phyloP scores from a whole-genome alignment of 192 early-diverging fungal genomes.

The Umbelopsis sp. region DNA sequence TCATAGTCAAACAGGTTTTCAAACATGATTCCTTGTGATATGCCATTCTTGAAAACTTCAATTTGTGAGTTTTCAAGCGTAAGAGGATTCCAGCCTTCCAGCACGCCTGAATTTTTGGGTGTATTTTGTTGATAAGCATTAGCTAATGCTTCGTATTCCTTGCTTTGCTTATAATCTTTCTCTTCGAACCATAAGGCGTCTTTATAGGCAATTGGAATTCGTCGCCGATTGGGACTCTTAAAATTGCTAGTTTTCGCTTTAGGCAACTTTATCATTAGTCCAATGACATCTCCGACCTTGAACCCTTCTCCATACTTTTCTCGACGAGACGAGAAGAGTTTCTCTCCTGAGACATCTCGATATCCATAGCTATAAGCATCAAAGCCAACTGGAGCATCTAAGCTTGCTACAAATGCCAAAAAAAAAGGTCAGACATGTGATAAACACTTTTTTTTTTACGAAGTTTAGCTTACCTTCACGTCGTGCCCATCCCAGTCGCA shows the following conservation, averaged over 20 bases:
- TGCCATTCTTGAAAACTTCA: constrained; percentile 65
- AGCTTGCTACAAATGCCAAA: constrained; percentile 39
- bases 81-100: constrained; percentile 23
- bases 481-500: constrained; percentile 65
- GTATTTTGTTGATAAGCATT: constrained; percentile 38
- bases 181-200: constrained; percentile 58
- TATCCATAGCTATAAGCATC: constrained; percentile 68
- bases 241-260: constrained; percentile 36
- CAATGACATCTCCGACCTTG: constrained; percentile 65
- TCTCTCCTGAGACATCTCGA: constrained; percentile 66
- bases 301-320: constrained; percentile 59
- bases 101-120: constrained; percentile 33
- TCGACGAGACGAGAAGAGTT: constrained; percentile 55
- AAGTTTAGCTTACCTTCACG: constrained; percentile 53
- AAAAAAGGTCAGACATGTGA: background rate
- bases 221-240: constrained; percentile 47
- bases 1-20: constrained; percentile 51
- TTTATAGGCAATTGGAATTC: constrained; percentile 57
- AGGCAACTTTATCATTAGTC: constrained; percentile 59
- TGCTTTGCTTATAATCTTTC: constrained; percentile 55
- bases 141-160: constrained; percentile 53
- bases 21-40: constrained; percentile 59
- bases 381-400: constrained; percentile 68
- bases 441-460: background rate
- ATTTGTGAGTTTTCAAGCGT: constrained; percentile 51